phyloP scores from a whole-genome alignment of 2,329 filamentous ascomycete genomes.

The Fusarium torreyae region DNA sequence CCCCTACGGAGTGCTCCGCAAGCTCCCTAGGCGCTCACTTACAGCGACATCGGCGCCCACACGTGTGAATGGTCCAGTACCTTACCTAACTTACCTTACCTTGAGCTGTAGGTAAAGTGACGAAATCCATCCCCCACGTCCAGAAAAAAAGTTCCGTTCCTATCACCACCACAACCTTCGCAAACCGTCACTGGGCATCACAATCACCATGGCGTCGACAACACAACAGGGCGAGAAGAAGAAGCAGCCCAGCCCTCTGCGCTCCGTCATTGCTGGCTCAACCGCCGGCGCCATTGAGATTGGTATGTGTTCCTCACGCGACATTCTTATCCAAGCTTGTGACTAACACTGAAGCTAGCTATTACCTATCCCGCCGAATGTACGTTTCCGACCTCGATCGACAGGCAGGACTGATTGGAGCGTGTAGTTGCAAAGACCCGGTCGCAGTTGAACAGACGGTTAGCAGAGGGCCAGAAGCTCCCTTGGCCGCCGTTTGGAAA shows the following conservation, averaged over 20 bases:
- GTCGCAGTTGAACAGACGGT: constrained; percentile 89
- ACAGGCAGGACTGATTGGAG: constrained; percentile 23
- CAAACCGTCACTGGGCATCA: constrained; percentile 18
- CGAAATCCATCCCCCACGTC: constrained; percentile 45
- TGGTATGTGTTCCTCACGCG: constrained; percentile 64
- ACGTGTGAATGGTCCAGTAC: constrained; percentile 22
- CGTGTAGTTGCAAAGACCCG: constrained; percentile 89
- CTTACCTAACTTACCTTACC: constrained; percentile 4
- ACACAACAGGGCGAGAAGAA: constrained; percentile 52
- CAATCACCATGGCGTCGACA: constrained; percentile 50
- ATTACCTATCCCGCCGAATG: constrained; percentile 97
- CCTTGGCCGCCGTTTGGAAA: constrained; percentile 94
- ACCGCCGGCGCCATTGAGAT: constrained; percentile 97
- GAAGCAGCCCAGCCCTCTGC: constrained; percentile 79
- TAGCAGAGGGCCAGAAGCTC: constrained; percentile 87
- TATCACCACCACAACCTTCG: constrained; percentile 1
- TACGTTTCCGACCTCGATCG: constrained; percentile 60
- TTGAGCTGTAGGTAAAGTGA: constrained; percentile 40
- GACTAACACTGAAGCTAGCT: constrained; percentile 59
- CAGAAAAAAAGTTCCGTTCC: constrained; percentile 25
- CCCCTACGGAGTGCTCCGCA: not conserved
- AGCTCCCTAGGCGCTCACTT: not conserved
- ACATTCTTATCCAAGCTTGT: constrained; percentile 9
- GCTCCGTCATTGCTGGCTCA: constrained; percentile 92
- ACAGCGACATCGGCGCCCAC: constrained; percentile 48